Conservation (phyloP, 1,284 basidiomycete genomes). For the Ganoderma meredithae region DNA sequence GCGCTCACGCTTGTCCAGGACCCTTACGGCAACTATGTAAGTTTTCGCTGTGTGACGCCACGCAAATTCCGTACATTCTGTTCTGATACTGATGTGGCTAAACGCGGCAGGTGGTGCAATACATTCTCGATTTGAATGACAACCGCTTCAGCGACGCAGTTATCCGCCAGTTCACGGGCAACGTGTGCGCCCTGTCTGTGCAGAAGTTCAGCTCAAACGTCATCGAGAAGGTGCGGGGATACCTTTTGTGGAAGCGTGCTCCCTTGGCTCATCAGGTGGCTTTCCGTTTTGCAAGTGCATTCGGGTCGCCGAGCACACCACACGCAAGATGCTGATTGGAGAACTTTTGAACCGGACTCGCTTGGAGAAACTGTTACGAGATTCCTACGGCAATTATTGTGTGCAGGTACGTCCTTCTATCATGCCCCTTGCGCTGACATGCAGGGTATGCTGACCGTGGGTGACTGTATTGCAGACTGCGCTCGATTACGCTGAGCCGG, state of each 20-base stretch:
- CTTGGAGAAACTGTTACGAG: slow-evolving; percentile 93
- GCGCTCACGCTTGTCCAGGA: slow-evolving; percentile 98
- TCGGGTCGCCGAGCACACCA: slow-evolving; percentile 94
- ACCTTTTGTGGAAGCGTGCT: neutral
- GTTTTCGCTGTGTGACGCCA: slow-evolving; percentile 38
- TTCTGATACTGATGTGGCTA: slow-evolving; percentile 28
- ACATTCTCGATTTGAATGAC: slow-evolving; percentile 98
- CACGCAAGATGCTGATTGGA: slow-evolving; percentile 94
- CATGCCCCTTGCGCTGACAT: slow-evolving; percentile 13
- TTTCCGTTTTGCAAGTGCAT: slow-evolving; percentile 73
- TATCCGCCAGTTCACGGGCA: slow-evolving; percentile 97
- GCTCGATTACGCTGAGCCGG: slow-evolving; percentile 92
- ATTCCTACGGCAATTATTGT: slow-evolving; percentile 96
- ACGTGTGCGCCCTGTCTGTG: slow-evolving; percentile 96
- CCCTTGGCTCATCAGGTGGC: slow-evolving; percentile 14
- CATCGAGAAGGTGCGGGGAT: slow-evolving; percentile 79
- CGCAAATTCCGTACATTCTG: slow-evolving; percentile 10
- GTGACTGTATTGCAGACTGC: slow-evolving; percentile 71
- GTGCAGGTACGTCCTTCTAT: slow-evolving; percentile 67
- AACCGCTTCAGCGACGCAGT: slow-evolving; percentile 97
- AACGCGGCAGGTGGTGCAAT: slow-evolving; percentile 83
- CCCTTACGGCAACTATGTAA: slow-evolving; percentile 95
- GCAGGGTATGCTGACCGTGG: slow-evolving; percentile 23
- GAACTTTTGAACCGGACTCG: slow-evolving; percentile 95
- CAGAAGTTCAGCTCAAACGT: slow-evolving; percentile 99